Percentiles rank a stretch among this genome's conserved stretches.
These are phyloP conservation scores for Diaporthe amygdali DNA, from an alignment of 2,329 filamentous ascomycete species.

Conservation along the genomic window DNA sequence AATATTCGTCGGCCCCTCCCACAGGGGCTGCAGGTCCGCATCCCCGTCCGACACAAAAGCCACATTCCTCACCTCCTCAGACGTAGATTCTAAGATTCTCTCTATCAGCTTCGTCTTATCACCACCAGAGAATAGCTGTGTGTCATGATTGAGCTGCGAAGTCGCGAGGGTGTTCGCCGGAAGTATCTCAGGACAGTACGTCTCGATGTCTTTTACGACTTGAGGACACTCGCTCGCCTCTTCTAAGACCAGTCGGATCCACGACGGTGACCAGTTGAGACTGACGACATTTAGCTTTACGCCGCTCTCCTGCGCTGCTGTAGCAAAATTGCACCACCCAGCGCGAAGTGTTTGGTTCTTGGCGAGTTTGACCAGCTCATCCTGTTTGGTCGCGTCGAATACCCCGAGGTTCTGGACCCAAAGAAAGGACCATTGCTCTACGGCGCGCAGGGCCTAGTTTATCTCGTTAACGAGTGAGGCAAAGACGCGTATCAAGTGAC, in stretches of 20 bases:
- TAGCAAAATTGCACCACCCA: background rate
- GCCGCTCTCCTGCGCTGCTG: background rate
- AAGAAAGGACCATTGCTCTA: background rate
- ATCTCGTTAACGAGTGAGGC: background rate
- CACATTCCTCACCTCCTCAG: background rate
- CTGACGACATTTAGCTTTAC: background rate
- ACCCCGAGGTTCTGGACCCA: constrained; percentile 6
- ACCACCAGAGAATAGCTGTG: background rate
- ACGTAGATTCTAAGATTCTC: background rate
- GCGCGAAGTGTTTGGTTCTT: background rate
- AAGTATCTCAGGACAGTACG: background rate
- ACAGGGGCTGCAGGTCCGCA: background rate
- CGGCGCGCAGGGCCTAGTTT: background rate
- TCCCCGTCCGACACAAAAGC: background rate
- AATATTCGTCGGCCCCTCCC: background rate
- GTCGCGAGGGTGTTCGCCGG: background rate
- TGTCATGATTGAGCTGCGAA: background rate
- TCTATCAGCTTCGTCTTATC: background rate
- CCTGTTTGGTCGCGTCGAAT: background rate
- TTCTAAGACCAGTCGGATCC: background rate
- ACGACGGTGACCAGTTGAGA: background rate
- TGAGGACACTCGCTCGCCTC: background rate
- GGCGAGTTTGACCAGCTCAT: background rate
- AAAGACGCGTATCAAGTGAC: fast-evolving
- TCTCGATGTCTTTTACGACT: background rate